Base-by-base conservation (phyloP, 306 rosid species). In the Neltuma alba region DNA sequence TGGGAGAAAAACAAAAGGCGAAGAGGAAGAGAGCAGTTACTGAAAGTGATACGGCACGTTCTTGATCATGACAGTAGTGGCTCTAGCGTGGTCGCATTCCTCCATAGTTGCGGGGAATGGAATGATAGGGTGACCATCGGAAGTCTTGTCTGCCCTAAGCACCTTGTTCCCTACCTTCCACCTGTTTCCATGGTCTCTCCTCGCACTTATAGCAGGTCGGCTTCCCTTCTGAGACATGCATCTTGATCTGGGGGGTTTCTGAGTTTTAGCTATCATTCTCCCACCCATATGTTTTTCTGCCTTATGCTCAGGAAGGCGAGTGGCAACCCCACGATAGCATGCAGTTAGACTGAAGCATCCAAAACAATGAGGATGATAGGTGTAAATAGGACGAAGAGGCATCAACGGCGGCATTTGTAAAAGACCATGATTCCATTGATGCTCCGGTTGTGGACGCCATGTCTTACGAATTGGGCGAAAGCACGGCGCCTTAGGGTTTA, bases 1-100 rank as follows among this genome's bases (percentile, higher is more conserved):
- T n/a, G n/a, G n/a, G n/a, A n/a, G n/a, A n/a, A n/a, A 20, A 0
- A 50, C 3, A 20, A 36, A 18, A 23, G 12, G 4, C 23, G 28
- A 44, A 55, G 57, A 36, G 44, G 12, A 5, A 34, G 28, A 37
- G 71, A 37, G 16, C 2, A 10, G 33, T 55, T 47, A 83, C 86
- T 38, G 8, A 30, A 44, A 83, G 12, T 83, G 78, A 44, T 69
- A 57, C 0, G 83, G 83, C 5, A 83, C 61, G 70, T 83, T 83
- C 63, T 69, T 83, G 14, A 83, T 68, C 83, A 83, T 83, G 2
- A 79, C 83, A 15, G 86, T 75, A 0, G 81, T 83, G 18, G 9
- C 60, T 1, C n/a, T 58, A 2, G 62, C 40, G 28, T 52, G 10
- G 1, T 27, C 2, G 5, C 69, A 23, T 60, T 33, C 72, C 33